Evolutionary conservation across 139 green algal genomes (phyloP).

Genomic region (Volvox reticuliferus): DNA sequence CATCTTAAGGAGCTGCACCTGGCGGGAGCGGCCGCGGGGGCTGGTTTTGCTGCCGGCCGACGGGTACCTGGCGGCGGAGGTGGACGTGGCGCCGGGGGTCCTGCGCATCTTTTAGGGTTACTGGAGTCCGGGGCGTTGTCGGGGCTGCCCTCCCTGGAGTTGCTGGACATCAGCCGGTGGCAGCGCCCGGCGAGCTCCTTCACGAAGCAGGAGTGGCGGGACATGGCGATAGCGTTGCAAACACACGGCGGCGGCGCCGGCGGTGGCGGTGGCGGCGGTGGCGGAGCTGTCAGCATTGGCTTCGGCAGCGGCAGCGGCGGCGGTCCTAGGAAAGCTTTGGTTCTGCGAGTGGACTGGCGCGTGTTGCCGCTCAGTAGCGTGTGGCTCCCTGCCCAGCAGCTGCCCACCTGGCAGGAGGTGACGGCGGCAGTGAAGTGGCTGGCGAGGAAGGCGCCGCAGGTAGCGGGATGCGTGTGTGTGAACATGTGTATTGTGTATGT

Average conservation of each 20-base stretch:
- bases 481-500: too few relatives aligned
- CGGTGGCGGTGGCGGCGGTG: not conserved
- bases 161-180: constrained; percentile 39
- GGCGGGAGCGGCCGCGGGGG: not conserved
- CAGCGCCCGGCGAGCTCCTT: constrained; percentile 12
- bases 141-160: not conserved
- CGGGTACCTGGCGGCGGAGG: not conserved
- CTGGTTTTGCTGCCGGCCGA: not conserved
- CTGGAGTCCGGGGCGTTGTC: not conserved
- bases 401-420: constrained; percentile 30
- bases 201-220: constrained; percentile 16
- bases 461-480: not conserved
- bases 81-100: not conserved
- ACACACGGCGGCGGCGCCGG: not conserved
- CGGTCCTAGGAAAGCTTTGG: not conserved
- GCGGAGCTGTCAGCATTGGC: too few relatives aligned
- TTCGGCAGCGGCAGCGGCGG: not conserved
- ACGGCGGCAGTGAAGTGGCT: not conserved
- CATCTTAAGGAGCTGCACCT: not conserved
- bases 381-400: constrained; percentile 8
- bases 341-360: constrained; percentile 27
- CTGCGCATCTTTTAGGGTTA: not conserved
- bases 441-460: constrained; percentile 17
- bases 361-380: constrained; percentile 16
- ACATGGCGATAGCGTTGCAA: not conserved